Base-by-base conservation (phyloP, 2,329 filamentous ascomycete species). In the Aureobasidium sp. region DNA sequence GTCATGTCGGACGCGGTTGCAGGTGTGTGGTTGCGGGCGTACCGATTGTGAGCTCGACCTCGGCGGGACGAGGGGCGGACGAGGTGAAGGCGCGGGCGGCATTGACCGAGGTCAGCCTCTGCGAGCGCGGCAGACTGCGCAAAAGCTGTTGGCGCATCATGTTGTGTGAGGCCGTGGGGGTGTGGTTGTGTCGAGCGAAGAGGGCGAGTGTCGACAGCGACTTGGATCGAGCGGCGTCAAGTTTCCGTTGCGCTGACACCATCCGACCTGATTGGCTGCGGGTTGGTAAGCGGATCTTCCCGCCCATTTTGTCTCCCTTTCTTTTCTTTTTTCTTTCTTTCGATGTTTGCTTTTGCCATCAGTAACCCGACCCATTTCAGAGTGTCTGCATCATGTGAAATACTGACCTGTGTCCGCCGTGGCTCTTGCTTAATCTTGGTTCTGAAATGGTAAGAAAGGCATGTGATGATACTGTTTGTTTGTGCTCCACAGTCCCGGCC, bases 11-110 rank as follows among this genome's bases (percentile, higher is more conserved):
- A 60, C 29, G 25, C 11, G 25, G 23, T 11, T 11, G 11, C 5
- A 11, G 40, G 15, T 55, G 3, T 19, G n/a, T 11, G 13, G 31
- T 13, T 19, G 19, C 37, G 25, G 23, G 49, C 84, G 72, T 78
- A 95, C 90, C 90, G 81, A 96, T 85, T 72, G 93, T 99, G 76
- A 99, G 85, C 83, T 96, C 91, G 72, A 99, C 92, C 81, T 97
- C 91, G 69, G 91, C 93, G 69, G 84, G 84, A 75, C 90, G 85
- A 77, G 83, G 84, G 72, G 83, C 77, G 68, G 89, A 91, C 70
- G 87, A 88, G 77, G 88, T 84, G 81, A 99, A 96, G 71, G 88
- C 79, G 78, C 91, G 86, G 75, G 85, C 81, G 77, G 83, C 83
- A 74, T 79, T 79, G 74, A 76, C 73, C 70, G 76, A 74, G 67